phyloP scores from a whole-genome alignment of 192 early-diverging fungal genomes.

The Entomortierella beljakovae region DNA sequence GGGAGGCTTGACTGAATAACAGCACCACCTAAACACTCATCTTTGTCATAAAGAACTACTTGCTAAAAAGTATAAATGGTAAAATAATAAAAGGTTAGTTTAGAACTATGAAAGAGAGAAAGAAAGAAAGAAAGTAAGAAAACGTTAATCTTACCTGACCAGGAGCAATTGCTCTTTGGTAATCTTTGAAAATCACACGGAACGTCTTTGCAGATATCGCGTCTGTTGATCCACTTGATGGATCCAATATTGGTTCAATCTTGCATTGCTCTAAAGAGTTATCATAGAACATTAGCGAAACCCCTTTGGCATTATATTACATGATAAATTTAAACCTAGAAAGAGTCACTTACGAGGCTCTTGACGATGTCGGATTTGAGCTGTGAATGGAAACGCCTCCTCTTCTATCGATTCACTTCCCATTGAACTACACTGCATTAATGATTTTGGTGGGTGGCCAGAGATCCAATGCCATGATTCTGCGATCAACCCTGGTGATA shows the following conservation, averaged over 20 bases:
- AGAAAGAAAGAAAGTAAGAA: neutral
- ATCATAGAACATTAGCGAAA: neutral
- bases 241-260: constrained; percentile 21
- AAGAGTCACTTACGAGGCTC: constrained; percentile 27
- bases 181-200: constrained; percentile 61
- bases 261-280: constrained; percentile 23
- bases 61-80: constrained; percentile 29
- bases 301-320: neutral
- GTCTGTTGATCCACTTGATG: neutral
- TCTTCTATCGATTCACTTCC: neutral
- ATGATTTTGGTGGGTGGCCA: constrained; percentile 20
- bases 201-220: constrained; percentile 20
- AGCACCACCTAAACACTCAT: constrained; percentile 75
- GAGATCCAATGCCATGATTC: constrained; percentile 51
- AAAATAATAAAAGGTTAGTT: neutral
- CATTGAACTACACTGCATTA: neutral
- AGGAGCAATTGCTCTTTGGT: constrained; percentile 68
- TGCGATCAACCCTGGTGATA: constrained; percentile 37
- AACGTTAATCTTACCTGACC: constrained; percentile 60
- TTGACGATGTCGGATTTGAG: constrained; percentile 50
- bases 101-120: neutral
- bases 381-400: constrained; percentile 39
- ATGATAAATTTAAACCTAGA: neutral
- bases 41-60: constrained; percentile 68
- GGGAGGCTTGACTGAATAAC: constrained; percentile 53